These are phyloP conservation scores for Bacidia gigantensis DNA, from an alignment of 495 filamentous ascomycete genomes.

Conservation along the genomic window DNA sequence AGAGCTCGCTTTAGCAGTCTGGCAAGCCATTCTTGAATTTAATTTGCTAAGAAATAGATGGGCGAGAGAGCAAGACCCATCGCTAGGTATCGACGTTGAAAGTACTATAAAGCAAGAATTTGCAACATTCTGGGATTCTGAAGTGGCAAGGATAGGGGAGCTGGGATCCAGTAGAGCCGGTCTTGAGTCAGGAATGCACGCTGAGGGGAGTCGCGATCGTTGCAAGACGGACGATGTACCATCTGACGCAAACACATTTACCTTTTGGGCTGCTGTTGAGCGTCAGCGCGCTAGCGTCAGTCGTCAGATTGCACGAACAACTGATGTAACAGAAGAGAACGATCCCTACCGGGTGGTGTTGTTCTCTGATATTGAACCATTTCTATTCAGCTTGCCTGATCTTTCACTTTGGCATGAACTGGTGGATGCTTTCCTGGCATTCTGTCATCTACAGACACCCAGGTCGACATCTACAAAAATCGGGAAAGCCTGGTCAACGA, in stretches of 20 bases:
- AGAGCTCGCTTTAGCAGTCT: slow-evolving; percentile 65
- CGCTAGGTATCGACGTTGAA: no score
- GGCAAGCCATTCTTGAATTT: slow-evolving; percentile 74
- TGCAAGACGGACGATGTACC: not conserved
- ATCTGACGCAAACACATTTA: not conserved
- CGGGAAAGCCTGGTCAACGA: slow-evolving; percentile 26
- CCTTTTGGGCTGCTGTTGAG: slow-evolving; percentile 50
- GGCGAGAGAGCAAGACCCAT: no score
- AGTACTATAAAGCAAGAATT: slow-evolving; percentile 45
- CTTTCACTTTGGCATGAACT: slow-evolving; percentile 27
- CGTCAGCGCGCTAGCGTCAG: slow-evolving; percentile 31
- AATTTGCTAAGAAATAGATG: no score
- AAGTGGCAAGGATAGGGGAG: slow-evolving; percentile 71
- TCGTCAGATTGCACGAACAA: slow-evolving; percentile 49
- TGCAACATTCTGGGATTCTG: slow-evolving; percentile 73
- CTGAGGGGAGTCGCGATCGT: not conserved
- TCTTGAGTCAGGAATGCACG: slow-evolving; percentile 21
- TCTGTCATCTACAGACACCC: slow-evolving; percentile 51
- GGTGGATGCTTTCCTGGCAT: slow-evolving; percentile 54
- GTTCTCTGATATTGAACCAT: slow-evolving; percentile 56
- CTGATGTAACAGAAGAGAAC: slow-evolving; percentile 52
- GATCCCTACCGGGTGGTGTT: slow-evolving; percentile 71
- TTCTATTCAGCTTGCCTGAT: slow-evolving; percentile 27
- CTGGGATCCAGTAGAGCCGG: slow-evolving; percentile 54
- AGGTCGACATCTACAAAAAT: slow-evolving; percentile 6